Evolutionary conservation across 768 basidiomycete genomes (phyloP), one percentile per base, ranked within the genome.

Genomic region (Hericium coralloides): DNA sequence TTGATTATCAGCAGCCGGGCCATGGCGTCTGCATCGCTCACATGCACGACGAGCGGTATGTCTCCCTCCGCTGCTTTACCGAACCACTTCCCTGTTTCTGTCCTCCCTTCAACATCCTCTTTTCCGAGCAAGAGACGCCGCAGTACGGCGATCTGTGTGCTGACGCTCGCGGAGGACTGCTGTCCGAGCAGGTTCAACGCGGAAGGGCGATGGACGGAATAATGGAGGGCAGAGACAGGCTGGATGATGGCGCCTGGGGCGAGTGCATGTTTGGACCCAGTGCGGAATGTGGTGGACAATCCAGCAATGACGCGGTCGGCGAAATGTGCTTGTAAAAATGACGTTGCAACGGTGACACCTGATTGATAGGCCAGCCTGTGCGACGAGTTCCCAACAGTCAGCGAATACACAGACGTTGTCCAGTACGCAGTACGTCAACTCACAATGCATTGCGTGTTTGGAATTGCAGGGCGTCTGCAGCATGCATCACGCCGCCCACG

Each of bases 81-180:
- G 60, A 79, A 74, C 66, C 72, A 74, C 15, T 50, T 38, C 8
- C 58, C 66, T 17, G 65, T 65, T 60, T 71, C 65, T 10, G 23
- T 50, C 10, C 67, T 68, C 6, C 69, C 59, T 45, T 49, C 45
- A 39, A 72, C 68, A 49, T 68, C 62, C 56, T 64, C 61, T 31
- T 69, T 64, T 12, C 64, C 73, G 9, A 85, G 71, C 8, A 95
- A 73, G 39, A 92, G 72, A 8, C 77, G 73, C 1, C 92, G 79
- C 48, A 97, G 72, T 4, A 82, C 74, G 14, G 85, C 85, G 59
- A 95, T 84, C 62, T 92, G 83, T n/a, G 85, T 87, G 69, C 92
- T 92, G 31, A 92, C 76, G 58, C 89, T 87, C 0, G 67, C 63
- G 10, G 52, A 48, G 9, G 76, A 26, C 14, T 18, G 9, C 43